Conservation (phyloP, 2,329 filamentous ascomycete genomes). For the Clarireedia sp. region DNA sequence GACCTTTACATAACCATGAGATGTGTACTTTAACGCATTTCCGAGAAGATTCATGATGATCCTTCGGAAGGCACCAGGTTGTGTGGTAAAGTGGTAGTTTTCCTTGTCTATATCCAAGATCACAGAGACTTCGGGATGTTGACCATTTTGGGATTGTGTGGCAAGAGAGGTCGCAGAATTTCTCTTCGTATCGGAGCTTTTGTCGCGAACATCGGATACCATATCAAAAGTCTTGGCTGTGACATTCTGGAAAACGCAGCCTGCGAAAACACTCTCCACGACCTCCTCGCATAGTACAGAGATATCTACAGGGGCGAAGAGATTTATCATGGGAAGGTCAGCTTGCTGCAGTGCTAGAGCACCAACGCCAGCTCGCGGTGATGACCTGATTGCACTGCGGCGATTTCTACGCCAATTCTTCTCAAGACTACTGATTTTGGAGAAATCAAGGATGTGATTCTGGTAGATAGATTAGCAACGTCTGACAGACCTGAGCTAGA, state of each 20-base stretch:
- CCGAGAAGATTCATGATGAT: conserved; percentile 57
- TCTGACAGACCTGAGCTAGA: too few species aligned
- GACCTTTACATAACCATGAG: conserved; percentile 43
- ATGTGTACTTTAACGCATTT: conserved; percentile 56
- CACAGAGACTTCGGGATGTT: conserved; percentile 22
- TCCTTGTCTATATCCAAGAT: conserved; percentile 26
- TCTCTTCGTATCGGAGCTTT: conserved; percentile 7
- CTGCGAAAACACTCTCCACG: conserved; percentile 29
- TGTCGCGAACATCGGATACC: conserved; percentile 19
- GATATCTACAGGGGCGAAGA: conserved; percentile 29
- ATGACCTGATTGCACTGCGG: conserved; percentile 6
- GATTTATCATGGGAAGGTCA: conserved; percentile 29
- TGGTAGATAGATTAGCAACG: background rate
- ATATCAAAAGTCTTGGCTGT: conserved; percentile 28
- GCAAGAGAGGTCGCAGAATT: background rate
- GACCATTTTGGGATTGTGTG: conserved; percentile 1
- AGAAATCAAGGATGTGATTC: conserved; percentile 37
- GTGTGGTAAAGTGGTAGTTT: conserved; percentile 37
- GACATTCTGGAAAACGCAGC: conserved; percentile 28
- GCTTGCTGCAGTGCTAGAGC: conserved; percentile 20
- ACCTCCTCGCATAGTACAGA: conserved; percentile 30
- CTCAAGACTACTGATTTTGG: conserved; percentile 31
- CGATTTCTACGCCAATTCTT: conserved; percentile 27
- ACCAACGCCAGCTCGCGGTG: conserved; percentile 1
- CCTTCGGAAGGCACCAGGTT: conserved; percentile 44